phyloP scores from a whole-genome alignment of 768 basidiomycete species.

The Macrolepiota albuminosa region DNA sequence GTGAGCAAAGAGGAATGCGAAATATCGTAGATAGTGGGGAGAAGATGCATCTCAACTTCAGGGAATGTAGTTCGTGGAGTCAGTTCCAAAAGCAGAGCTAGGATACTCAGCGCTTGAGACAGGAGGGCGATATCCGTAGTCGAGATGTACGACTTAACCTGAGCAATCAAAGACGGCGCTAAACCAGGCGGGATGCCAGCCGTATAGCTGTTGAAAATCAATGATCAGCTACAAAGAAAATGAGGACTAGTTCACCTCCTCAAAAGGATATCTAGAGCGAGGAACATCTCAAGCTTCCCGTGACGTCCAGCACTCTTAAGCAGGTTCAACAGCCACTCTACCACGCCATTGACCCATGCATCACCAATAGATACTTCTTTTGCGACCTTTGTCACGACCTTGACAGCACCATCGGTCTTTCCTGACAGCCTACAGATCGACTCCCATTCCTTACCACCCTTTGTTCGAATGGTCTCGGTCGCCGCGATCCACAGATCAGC shows the following conservation, averaged over 20 bases:
- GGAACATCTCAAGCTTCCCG: constrained; percentile 79
- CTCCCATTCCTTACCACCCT: constrained; percentile 77
- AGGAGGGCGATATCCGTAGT: constrained; percentile 75
- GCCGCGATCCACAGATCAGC: constrained; percentile 88
- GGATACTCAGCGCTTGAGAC: constrained; percentile 61
- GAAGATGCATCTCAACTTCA: constrained; percentile 66
- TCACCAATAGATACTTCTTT: constrained; percentile 64
- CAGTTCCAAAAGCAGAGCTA: constrained; percentile 65
- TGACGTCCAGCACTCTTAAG: constrained; percentile 74
- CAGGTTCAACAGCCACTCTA: constrained; percentile 72
- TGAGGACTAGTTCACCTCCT: constrained; percentile 42
- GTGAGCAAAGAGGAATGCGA: constrained; percentile 78
- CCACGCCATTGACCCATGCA: constrained; percentile 76
- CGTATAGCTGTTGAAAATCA: constrained; percentile 26
- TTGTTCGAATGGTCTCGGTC: constrained; percentile 60
- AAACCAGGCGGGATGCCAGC: constrained; percentile 50
- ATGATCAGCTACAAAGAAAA: background rate
- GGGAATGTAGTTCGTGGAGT: constrained; percentile 69
- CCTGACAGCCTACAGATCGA: constrained; percentile 67
- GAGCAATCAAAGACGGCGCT: constrained; percentile 58
- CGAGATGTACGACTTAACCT: constrained; percentile 72
- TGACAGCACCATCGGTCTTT: constrained; percentile 71
- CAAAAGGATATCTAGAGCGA: constrained; percentile 67
- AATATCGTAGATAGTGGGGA: constrained; percentile 61
- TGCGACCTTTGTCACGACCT: constrained; percentile 81